Percentiles rank a stretch among this genome's conserved stretches.
Evolutionary conservation across 257 asterid genomes (phyloP).

Genomic region (Haberlea rhodopensis): DNA sequence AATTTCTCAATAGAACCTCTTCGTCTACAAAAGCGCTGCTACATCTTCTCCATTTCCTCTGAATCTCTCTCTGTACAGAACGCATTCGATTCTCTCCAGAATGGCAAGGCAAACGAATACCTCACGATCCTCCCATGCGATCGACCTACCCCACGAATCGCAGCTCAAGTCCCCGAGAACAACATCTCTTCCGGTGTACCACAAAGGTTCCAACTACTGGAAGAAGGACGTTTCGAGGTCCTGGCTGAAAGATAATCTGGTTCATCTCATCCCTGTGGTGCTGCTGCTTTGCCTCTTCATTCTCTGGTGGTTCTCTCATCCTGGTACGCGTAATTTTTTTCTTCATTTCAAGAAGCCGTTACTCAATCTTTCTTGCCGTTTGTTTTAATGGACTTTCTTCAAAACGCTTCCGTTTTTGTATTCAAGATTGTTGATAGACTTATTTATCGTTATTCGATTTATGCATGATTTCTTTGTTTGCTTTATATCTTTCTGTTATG

Average conservation of each 20-base stretch:
- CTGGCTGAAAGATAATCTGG: conserved; percentile 20
- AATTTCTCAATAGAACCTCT: too few relatives aligned
- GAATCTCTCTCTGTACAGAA: conserved; percentile 3
- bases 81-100: conserved; percentile 14
- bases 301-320: conserved; percentile 54
- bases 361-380: background rate
- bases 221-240: conserved; percentile 23
- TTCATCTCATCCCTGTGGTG: conserved; percentile 44
- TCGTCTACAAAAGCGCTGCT: too few relatives aligned
- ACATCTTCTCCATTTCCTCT: background rate
- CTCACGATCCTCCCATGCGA: conserved; percentile 1
- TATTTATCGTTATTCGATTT: too few relatives aligned
- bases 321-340: conserved; percentile 31
- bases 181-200: conserved; percentile 30
- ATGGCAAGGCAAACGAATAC: conserved; percentile 33
- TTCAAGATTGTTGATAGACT: background rate
- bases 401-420: background rate
- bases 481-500: background rate
- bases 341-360: conserved; percentile 1
- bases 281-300: conserved; percentile 47
- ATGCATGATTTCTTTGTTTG: background rate
- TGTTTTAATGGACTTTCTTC: background rate
- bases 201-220: conserved; percentile 6
- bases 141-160: conserved; percentile 20
- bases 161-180: conserved; percentile 18